Base-by-base conservation (phyloP, 192 early-diverging fungal species). In the Lobosporangium transversale region DNA sequence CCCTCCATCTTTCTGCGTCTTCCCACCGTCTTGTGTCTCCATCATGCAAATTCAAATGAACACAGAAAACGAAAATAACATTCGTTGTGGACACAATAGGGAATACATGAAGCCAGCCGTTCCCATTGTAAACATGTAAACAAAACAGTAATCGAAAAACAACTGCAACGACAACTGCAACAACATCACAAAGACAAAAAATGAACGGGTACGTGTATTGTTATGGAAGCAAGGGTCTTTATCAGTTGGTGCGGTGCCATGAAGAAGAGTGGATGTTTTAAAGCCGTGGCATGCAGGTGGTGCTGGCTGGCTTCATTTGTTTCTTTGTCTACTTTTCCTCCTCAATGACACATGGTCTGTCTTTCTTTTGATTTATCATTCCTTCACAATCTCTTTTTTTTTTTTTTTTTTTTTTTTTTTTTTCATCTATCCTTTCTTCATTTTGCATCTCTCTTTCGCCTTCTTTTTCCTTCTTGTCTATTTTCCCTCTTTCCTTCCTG, bases 11-110 rank as follows among this genome's bases (percentile, higher is more conserved):
- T 40, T 27, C 40, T 62, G 36, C 27, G 31, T 32, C 9, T 35
- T n/a, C n/a, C n/a, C n/a, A n/a, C n/a, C n/a, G 36, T 43, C 32
- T 63, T 58, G 56, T 58, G 61, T 37, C 53, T 63, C 61, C 51
- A 63, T 53, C 50, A 62, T 62, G 59, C 59, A 62, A 62, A 51
- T 14, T 30, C 29, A 43, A 58, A 47, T 57, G 37, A 24, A n/a
- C n/a, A n/a, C n/a, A n/a, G n/a, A n/a, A n/a, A n/a, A n/a, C n/a
- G n/a, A n/a, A n/a, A n/a, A n/a, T n/a, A n/a, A n/a, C n/a, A n/a
- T n/a, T 40, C 20, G 3, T 36, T 32, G 17, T 23, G 53, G 20
- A 35, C 31, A 54, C 53, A 54, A 54, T 35, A 32, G 14, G 31
- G 30, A 54, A 33, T 50, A 26, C n/a, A n/a, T 50, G 21, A 5